Evolutionary conservation across 1,284 basidiomycete genomes (phyloP).

Genomic region (Lentinula novae-zelandiae): DNA sequence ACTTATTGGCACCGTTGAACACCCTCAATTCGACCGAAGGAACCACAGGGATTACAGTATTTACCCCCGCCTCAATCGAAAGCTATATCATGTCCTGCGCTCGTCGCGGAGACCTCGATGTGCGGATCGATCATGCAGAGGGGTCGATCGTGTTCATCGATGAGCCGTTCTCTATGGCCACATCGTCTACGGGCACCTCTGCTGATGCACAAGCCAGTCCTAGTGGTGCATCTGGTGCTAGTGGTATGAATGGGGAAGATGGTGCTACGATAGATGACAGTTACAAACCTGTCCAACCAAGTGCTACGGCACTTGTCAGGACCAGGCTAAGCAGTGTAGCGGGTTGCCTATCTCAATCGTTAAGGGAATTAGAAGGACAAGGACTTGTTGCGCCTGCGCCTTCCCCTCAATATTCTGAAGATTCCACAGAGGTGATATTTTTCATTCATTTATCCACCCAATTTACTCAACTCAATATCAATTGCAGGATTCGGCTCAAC

Average conservation of each 20-base stretch:
- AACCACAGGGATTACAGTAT: neutral
- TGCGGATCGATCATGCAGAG: conserved; percentile 87
- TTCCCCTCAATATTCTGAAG: too few relatives aligned
- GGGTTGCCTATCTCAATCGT: conserved; percentile 66
- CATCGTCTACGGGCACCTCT: neutral
- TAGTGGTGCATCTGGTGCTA: neutral
- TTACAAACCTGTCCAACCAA: conserved; percentile 55
- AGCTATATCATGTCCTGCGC: conserved; percentile 95
- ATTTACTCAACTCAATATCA: neutral
- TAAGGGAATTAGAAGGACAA: conserved; percentile 43
- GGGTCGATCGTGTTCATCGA: conserved; percentile 88
- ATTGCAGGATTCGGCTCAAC: neutral
- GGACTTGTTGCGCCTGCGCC: neutral
- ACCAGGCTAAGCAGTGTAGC: conserved; percentile 80
- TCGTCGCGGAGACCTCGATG: conserved; percentile 83
- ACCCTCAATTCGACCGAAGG: too few relatives aligned
- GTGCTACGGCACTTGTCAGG: conserved; percentile 65
- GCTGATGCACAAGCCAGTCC: neutral
- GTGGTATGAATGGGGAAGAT: too few relatives aligned
- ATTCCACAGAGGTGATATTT: neutral
- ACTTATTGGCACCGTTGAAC: conserved; percentile 61
- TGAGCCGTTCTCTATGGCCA: conserved; percentile 59
- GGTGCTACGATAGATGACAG: neutral
- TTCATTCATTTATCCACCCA: neutral
- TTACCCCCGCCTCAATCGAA: conserved; percentile 48